phyloP scores from a whole-genome alignment of 225 moss, liverwort and hornwort species.

The Sphagnum contortum region DNA sequence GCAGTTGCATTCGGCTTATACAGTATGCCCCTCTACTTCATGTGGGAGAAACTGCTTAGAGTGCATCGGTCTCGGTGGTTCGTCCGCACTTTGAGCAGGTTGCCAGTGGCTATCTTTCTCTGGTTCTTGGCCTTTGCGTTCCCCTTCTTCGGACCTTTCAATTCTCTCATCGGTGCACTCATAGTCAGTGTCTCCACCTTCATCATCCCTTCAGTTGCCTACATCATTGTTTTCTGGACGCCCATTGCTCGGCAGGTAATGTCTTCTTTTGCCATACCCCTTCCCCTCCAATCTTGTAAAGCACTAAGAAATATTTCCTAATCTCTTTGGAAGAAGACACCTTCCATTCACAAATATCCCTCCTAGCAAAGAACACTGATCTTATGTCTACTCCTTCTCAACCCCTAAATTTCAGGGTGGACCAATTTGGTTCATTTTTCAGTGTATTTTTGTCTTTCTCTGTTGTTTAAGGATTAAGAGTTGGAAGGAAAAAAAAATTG shows the following conservation, averaged over 20 bases:
- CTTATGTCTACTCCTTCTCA: too few species aligned
- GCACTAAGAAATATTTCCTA: too few species aligned
- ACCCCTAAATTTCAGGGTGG: too few species aligned
- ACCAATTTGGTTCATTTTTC: too few species aligned
- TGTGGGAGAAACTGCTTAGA: conserved; percentile 41
- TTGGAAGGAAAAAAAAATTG: too few species aligned
- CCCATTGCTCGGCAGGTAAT: conserved; percentile 34
- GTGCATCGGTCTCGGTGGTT: conserved; percentile 26
- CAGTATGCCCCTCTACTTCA: conserved; percentile 45
- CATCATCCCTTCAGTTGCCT: conserved; percentile 42
- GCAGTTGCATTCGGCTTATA: conserved; percentile 49
- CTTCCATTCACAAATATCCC: too few species aligned
- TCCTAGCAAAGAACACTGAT: too few species aligned
- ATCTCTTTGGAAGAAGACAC: too few species aligned
- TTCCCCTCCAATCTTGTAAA: too few species aligned
- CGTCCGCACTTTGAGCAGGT: conserved; percentile 11
- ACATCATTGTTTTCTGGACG: conserved; percentile 41
- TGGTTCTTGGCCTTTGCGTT: conserved; percentile 50
- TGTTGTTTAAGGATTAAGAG: too few species aligned
- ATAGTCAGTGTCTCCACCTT: conserved; percentile 50
- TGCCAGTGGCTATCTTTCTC: conserved; percentile 25
- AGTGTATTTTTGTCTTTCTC: too few species aligned
- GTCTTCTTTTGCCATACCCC: too few species aligned
- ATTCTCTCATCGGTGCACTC: conserved; percentile 37
- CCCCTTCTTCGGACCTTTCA: conserved; percentile 50